Conservation (phyloP, 352 stramenopile species). For the Phytopythium mirpurense region DNA sequence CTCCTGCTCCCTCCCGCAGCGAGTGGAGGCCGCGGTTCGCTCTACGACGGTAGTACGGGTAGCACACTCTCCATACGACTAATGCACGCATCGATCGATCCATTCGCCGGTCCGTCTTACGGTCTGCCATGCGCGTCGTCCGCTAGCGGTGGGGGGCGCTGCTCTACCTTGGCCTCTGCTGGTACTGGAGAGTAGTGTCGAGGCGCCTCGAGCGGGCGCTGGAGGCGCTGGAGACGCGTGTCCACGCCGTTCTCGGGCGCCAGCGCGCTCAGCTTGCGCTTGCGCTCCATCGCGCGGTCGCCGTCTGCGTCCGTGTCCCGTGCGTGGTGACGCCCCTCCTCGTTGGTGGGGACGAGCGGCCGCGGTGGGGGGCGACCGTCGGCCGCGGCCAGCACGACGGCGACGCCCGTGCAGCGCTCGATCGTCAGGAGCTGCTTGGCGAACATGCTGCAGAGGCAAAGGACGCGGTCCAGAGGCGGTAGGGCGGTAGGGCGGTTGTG, state of each 20-base stretch:
- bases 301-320: neutral
- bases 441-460: constrained; percentile 26
- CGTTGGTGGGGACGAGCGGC: neutral
- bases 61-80: too few relatives aligned
- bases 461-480: too few relatives aligned
- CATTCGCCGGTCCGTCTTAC: too few relatives aligned
- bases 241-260: neutral
- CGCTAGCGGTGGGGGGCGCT: too few relatives aligned
- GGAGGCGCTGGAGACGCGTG: neutral
- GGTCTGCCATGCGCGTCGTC: too few relatives aligned
- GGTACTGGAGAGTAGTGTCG: too few relatives aligned
- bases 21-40: too few relatives aligned
- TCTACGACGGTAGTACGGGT: too few relatives aligned
- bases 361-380: neutral
- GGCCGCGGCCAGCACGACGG: neutral
- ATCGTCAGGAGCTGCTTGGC: constrained; percentile 27
- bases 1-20: too few relatives aligned
- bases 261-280: neutral
- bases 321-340: neutral
- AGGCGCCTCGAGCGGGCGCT: neutral
- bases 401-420: constrained; percentile 6
- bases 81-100: too few relatives aligned
- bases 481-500: too few relatives aligned
- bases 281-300: neutral
- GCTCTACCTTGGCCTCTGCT: too few relatives aligned